phyloP scores from a whole-genome alignment of 192 early-diverging fungal genomes.

The Backusella westeae region DNA sequence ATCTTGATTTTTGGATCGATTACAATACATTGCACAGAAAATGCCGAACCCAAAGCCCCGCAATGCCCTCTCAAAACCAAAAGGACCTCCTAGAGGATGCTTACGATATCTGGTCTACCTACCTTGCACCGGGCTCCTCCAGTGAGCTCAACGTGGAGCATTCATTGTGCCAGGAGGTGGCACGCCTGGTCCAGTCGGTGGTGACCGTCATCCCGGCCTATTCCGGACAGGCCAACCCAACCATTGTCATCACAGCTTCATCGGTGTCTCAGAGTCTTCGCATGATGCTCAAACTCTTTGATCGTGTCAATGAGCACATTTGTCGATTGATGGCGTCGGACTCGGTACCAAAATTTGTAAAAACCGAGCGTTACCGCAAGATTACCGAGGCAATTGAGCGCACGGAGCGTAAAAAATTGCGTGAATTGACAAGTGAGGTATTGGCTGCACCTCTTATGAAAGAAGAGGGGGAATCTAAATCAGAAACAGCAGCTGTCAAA shows the following conservation, averaged over 20 bases:
- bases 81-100: conserved; percentile 48
- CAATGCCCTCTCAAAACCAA: conserved; percentile 36
- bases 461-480: background rate
- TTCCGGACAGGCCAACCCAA: conserved; percentile 12
- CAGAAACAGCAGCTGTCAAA: background rate
- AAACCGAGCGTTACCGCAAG: conserved; percentile 37
- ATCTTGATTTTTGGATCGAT: conserved; percentile 69
- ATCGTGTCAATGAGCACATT: conserved; percentile 64
- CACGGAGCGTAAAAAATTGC: conserved; percentile 3
- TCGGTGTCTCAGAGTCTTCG: conserved; percentile 28
- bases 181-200: conserved; percentile 44
- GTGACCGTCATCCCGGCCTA: conserved; percentile 40
- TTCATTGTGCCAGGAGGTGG: conserved; percentile 46
- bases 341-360: conserved; percentile 73
- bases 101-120: conserved; percentile 51
- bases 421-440: background rate
- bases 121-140: conserved; percentile 41
- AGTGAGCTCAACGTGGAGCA: conserved; percentile 55
- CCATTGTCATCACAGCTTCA: conserved; percentile 27
- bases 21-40: conserved; percentile 41
- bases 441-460: background rate
- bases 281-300: conserved; percentile 50
- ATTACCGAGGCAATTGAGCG: conserved; percentile 9
- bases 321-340: conserved; percentile 73
- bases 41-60: conserved; percentile 39